A percentile compares a stretch with the other conserved stretches of the same genome.
These are phyloP conservation scores for Melaleuca quinquenervia DNA, from an alignment of 345 rosid genomes.

Conservation along the genomic window DNA sequence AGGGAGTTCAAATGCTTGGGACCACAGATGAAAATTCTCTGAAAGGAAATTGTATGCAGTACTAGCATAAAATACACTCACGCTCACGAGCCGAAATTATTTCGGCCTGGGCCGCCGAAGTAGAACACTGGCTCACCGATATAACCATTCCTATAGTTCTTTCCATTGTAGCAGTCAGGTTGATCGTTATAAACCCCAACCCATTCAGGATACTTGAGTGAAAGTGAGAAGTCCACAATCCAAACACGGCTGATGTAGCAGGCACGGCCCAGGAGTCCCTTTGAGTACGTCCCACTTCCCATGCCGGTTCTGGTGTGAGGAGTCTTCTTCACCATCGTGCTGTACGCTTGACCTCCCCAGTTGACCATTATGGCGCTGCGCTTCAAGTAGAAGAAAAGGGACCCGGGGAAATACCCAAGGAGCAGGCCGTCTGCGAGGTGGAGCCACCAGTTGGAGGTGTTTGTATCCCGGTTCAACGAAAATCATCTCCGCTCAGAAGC, in stretches of 20 bases:
- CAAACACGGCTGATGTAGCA: slow-evolving; percentile 22
- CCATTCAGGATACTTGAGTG: slow-evolving; percentile 24
- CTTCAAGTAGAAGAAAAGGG: slow-evolving; percentile 7
- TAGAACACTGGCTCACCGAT: slow-evolving; percentile 17
- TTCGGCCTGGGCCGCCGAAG: slow-evolving; percentile 43
- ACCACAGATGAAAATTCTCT: not conserved
- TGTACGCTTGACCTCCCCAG: slow-evolving; percentile 56
- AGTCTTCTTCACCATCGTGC: slow-evolving; percentile 20
- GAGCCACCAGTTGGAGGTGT: slow-evolving; percentile 41
- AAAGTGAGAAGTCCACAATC: slow-evolving; percentile 24
- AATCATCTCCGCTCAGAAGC: not conserved
- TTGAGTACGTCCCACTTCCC: slow-evolving; percentile 36
- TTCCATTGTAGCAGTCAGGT: slow-evolving; percentile 14
- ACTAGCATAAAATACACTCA: not conserved
- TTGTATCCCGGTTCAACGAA: slow-evolving; percentile 20
- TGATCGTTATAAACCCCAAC: slow-evolving; percentile 13
- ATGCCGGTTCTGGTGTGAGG: slow-evolving; percentile 46
- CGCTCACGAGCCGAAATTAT: slow-evolving; percentile 10
- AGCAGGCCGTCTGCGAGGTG: not conserved
- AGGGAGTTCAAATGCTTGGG: not conserved
- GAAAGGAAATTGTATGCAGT: not conserved
- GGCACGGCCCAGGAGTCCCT: not conserved
- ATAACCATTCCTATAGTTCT: not conserved
- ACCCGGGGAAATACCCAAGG: slow-evolving; percentile 36
- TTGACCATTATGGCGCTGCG: slow-evolving; percentile 29